Base-by-base conservation (phyloP, 2,329 filamentous ascomycete genomes). In the Exutisphaerella laricina region DNA sequence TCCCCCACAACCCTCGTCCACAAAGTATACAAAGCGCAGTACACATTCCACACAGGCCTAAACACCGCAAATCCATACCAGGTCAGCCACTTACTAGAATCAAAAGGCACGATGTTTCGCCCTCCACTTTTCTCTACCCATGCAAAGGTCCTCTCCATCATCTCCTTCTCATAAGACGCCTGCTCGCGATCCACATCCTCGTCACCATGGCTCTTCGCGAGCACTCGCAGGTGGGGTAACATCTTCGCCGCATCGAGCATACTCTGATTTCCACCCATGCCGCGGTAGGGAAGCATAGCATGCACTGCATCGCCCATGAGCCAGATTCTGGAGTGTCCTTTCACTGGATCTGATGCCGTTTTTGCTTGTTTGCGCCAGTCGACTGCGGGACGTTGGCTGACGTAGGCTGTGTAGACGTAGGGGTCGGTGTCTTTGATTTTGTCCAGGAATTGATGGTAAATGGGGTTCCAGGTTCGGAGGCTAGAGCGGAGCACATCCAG, bases 331-430 rank as follows among this genome's bases (percentile, higher is more conserved):
- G 31, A 17, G 31, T 33, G 31, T 5, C 31, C 4, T 16, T 7
- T 16, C n/a, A 33, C 14, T 6, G 13, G 7, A 17, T 33, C 12
- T 4, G 13, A 17, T 7, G 35, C 12, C 25, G 17, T 22, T 8
- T 20, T 13, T 4, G 23, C 35, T 13, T 28, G 8, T 4, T 6
- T 13, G 4, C 35, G 35, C 35, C 20, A 38, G 35, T 38, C 35
- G 35, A 18, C 9, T 12, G 2, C n/a, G 4, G 35, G 35, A 6
- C 35, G 35, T 5, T 25, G 12, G 17, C 20, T 25, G 20, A 38
- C 35, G 35, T 38, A 22, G 9, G 35, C 35, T 7, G 35, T 38
- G 21, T 28, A 38, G 21, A 26, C 35, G 35, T 26, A 28, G 8
- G 35, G 35, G 6, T 38, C 35, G 3, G 35, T 38, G 35, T 38